Conservation (phyloP, 208 protist species). For the Leishmania aethiopica region DNA sequence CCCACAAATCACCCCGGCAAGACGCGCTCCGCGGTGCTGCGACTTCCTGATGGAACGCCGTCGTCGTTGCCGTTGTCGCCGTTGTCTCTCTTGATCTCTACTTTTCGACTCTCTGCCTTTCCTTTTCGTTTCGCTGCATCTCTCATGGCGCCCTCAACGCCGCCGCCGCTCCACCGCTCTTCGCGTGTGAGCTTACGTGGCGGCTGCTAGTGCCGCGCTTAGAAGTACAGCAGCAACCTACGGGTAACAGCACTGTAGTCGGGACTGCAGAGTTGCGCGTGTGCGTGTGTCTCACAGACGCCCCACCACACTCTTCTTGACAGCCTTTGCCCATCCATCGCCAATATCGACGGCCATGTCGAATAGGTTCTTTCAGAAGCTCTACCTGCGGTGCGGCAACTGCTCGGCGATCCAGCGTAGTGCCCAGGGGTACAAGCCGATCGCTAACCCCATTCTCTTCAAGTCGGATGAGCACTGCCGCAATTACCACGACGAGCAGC, state of each 20-base stretch:
- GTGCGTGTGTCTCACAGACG: too few species aligned
- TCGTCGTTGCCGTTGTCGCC: not conserved
- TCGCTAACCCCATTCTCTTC: constrained; percentile 89
- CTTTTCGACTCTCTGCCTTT: not conserved
- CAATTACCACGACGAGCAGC: constrained; percentile 81
- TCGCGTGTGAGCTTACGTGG: not conserved
- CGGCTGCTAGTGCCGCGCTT: not conserved
- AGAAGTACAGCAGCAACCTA: not conserved
- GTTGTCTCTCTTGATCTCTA: not conserved
- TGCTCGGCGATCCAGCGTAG: constrained; percentile 68
- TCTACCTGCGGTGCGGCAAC: constrained; percentile 73
- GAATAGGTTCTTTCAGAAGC: constrained; percentile 84
- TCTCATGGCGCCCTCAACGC: not conserved
- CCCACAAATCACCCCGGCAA: not conserved
- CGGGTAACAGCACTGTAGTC: not conserved
- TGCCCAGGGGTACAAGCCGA: constrained; percentile 79
- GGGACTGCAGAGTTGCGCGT: not conserved
- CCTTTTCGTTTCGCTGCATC: constrained; percentile 8
- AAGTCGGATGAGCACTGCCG: constrained; percentile 82
- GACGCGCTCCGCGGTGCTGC: not conserved
- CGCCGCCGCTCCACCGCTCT: not conserved
- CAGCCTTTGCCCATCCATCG: not conserved
- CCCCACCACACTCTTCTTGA: not conserved
- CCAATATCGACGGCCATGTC: constrained; percentile 38
- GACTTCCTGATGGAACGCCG: not conserved